Conservation (phyloP, 148 eudicot species). For the Cornus kousa region DNA sequence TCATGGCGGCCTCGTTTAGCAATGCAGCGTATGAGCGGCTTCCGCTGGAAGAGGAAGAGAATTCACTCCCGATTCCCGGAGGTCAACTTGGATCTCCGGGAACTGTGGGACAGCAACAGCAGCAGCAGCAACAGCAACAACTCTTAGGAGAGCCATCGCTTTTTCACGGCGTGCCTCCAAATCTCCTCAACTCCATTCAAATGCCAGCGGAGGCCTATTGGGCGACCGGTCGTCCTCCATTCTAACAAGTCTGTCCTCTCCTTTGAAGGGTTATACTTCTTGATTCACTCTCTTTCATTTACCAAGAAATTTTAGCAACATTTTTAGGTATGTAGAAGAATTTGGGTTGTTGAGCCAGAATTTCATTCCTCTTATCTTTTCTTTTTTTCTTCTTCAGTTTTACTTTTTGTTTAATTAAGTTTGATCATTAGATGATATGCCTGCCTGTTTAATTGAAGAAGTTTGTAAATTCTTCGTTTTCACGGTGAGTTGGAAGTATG, state of each 20-base stretch:
- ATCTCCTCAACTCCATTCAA: constrained; percentile 62
- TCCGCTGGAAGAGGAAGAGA: constrained; percentile 75
- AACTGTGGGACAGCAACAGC: constrained; percentile 23
- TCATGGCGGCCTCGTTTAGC: constrained; percentile 87
- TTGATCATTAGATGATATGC: constrained; percentile 1
- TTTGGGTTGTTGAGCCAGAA: constrained; percentile 17
- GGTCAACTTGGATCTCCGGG: constrained; percentile 42
- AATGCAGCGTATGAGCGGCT: constrained; percentile 86
- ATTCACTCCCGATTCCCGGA: constrained; percentile 32
- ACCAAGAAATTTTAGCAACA: background rate
- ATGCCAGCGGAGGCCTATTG: constrained; percentile 56
- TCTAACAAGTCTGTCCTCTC: constrained; percentile 11
- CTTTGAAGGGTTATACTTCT: background rate
- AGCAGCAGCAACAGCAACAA: constrained; percentile 26
- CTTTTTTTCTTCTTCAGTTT: background rate
- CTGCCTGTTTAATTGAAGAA: background rate
- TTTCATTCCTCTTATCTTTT: background rate
- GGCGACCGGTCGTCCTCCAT: constrained; percentile 53
- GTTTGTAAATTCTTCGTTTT: constrained; percentile 9
- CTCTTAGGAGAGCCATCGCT: constrained; percentile 39
- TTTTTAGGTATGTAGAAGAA: constrained; percentile 10
- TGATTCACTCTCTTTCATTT: background rate
- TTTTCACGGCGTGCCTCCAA: constrained; percentile 72
- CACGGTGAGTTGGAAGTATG: background rate
- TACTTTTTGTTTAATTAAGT: background rate